Percentiles rank a stretch among this genome's conserved stretches.
phyloP scores from a whole-genome alignment of 2,329 filamentous ascomycete genomes.

The Colletotrichum lupini region DNA sequence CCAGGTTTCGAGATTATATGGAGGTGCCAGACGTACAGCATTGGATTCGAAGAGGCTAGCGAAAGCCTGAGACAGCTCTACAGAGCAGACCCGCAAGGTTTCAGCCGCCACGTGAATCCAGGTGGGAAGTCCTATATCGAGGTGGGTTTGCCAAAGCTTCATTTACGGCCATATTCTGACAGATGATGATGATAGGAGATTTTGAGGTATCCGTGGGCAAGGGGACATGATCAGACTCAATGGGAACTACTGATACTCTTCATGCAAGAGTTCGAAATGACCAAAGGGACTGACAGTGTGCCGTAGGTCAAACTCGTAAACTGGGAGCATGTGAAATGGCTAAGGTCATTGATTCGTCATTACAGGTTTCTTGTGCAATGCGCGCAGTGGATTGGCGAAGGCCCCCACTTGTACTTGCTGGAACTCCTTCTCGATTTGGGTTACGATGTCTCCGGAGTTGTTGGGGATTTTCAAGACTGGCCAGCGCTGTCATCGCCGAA shows the following conservation, averaged over 20 bases:
- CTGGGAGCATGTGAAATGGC: neutral
- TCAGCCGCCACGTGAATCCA: neutral
- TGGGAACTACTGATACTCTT: neutral
- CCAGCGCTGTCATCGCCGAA: neutral
- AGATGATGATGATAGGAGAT: fast-evolving
- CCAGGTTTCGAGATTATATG: slow-evolving; percentile 15
- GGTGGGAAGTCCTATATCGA: slow-evolving; percentile 8
- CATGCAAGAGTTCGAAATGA: neutral
- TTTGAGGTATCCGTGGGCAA: neutral
- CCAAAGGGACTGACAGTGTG: neutral
- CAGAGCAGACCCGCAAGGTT: neutral
- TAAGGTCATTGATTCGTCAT: neutral
- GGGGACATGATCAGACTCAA: fast-evolving
- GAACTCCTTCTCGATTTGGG: neutral
- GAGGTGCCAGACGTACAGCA: fast-evolving
- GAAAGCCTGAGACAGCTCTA: neutral
- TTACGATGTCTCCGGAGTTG: neutral
- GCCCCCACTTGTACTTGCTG: neutral
- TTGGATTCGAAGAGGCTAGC: neutral
- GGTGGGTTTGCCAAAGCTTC: neutral
- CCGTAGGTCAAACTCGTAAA: neutral
- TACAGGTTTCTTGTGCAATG: neutral
- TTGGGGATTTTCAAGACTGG: neutral
- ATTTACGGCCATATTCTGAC: fast-evolving
- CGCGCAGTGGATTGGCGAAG: slow-evolving; percentile 9